These are phyloP conservation scores for Nothophoma quercina DNA, from an alignment of 2,329 filamentous ascomycete genomes.

Conservation along the genomic window DNA sequence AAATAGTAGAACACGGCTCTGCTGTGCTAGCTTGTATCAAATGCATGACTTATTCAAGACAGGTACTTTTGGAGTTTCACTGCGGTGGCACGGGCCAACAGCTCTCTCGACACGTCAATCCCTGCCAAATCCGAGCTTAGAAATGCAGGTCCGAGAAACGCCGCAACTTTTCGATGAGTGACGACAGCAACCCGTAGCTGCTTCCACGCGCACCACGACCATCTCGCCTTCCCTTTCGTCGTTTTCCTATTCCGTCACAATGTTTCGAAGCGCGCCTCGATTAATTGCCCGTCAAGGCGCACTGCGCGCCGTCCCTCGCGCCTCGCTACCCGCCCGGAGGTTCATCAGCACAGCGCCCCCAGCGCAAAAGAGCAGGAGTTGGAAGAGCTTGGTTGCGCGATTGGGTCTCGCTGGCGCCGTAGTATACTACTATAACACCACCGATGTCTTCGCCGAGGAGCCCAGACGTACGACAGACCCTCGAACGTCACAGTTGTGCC, in stretches of 20 bases:
- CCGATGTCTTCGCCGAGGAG: conserved; percentile 84
- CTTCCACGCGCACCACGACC: conserved; percentile 24
- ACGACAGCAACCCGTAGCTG: conserved; percentile 4
- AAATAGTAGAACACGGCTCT: conserved; percentile 1
- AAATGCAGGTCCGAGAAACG: conserved; percentile 13
- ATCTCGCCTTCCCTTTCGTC: conserved; percentile 25
- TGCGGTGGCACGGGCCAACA: not conserved
- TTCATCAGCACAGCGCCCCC: conserved; percentile 67
- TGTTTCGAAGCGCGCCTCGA: conserved; percentile 63
- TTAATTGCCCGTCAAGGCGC: conserved; percentile 46
- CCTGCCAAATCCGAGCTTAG: conserved; percentile 11
- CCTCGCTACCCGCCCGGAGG: conserved; percentile 52
- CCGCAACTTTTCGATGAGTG: conserved; percentile 18
- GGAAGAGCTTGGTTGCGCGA: conserved; percentile 78
- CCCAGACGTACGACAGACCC: conserved; percentile 71
- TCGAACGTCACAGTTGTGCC: no score
- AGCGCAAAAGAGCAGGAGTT: conserved; percentile 74
- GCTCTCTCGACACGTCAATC: not conserved
- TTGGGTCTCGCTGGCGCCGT: conserved; percentile 78
- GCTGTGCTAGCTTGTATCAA: not conserved
- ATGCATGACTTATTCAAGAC: conserved; percentile 1
- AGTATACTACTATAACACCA: conserved; percentile 95
- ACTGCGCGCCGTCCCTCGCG: conserved; percentile 38
- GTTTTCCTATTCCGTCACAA: conserved; percentile 42
- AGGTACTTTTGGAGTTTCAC: not conserved